A percentile compares a stretch with the other conserved stretches of the same genome.
Conservation (phyloP, 495 filamentous ascomycete genomes). For the Trichoderma gamsii region DNA sequence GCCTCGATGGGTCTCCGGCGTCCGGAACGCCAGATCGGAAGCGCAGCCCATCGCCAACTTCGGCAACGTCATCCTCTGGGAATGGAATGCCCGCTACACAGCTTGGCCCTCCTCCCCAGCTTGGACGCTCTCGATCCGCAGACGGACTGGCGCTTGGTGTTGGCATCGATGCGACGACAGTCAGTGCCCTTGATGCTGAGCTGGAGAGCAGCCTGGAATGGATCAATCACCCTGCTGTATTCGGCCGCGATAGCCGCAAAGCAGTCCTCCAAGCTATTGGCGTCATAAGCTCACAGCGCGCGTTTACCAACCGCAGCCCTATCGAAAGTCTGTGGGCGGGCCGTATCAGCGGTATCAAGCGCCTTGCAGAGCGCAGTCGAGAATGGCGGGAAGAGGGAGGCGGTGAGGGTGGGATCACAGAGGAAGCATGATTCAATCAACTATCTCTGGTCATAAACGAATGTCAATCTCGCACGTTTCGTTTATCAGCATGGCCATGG, state of each 20-base stretch:
- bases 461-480: not conserved
- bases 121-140: conserved; percentile 36
- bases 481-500: conserved; percentile 12
- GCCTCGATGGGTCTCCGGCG: conserved; percentile 31
- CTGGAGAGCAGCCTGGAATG: conserved; percentile 93
- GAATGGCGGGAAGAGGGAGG: conserved; percentile 85
- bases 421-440: conserved; percentile 52
- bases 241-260: conserved; percentile 90
- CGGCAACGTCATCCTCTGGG: conserved; percentile 32
- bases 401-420: conserved; percentile 66
- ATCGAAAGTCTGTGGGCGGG: conserved; percentile 81
- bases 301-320: conserved; percentile 85
- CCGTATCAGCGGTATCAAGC: conserved; percentile 68
- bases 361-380: conserved; percentile 67
- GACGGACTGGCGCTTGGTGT: conserved; percentile 45
- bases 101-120: conserved; percentile 19
- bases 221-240: conserved; percentile 96
- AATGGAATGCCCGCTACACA: conserved; percentile 19
- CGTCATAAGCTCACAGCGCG: conserved; percentile 89
- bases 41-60: conserved; percentile 45
- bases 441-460: not conserved
- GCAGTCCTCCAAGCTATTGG: conserved; percentile 94
- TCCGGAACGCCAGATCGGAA: conserved; percentile 43
- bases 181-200: conserved; percentile 83
- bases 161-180: conserved; percentile 70